A percentile compares a stretch with the other conserved stretches of the same genome.
Conservation (phyloP, 2,329 filamentous ascomycete genomes). For the Ophiocordyceps unilateralis region DNA sequence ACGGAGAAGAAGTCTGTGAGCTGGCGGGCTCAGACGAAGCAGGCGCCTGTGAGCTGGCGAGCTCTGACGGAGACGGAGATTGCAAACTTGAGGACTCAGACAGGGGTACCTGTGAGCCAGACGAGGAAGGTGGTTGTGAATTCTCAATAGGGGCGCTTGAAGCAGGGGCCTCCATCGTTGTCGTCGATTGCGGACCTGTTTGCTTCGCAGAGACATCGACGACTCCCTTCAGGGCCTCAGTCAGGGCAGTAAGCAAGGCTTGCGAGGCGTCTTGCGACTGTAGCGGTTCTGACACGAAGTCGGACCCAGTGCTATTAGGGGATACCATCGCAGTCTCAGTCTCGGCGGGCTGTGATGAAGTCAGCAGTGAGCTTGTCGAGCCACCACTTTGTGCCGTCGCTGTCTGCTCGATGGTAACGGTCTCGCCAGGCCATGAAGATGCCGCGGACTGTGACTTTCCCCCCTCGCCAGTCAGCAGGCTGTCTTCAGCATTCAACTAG, state of each 20-base stretch:
- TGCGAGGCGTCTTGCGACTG: not conserved
- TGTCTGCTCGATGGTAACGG: not conserved
- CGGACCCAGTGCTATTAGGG: not conserved
- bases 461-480: not conserved
- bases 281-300: not conserved
- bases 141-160: not conserved
- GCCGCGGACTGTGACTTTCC: not conserved
- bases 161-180: not conserved
- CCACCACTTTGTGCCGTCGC: not conserved
- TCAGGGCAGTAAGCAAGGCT: conserved; percentile 4
- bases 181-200: not conserved
- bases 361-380: not conserved
- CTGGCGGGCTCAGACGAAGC: not conserved
- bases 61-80: not conserved
- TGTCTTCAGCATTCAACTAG: not conserved
- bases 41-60: not conserved
- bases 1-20: not conserved
- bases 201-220: not conserved
- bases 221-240: conserved; percentile 4
- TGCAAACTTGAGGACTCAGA: not conserved
- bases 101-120: not conserved
- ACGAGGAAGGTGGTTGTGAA: not conserved
- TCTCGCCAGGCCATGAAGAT: not conserved
- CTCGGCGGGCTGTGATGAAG: not conserved
- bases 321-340: not conserved